Conservation (phyloP, 2,329 filamentous ascomycete species). For the Juglanconis sp. region DNA sequence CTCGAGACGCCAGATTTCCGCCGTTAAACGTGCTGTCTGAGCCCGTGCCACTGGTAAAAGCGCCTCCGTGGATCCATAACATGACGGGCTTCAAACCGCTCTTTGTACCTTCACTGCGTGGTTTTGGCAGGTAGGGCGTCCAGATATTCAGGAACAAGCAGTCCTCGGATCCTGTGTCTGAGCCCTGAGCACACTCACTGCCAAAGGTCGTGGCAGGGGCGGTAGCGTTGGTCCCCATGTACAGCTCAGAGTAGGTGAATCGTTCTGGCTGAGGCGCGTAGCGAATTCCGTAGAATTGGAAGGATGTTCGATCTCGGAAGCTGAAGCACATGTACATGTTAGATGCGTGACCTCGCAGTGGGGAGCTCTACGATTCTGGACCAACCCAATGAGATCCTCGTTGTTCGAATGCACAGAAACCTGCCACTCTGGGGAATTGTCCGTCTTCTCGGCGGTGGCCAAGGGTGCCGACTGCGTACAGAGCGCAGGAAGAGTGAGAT, state of each 20-base stretch:
- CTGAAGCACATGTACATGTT: slow-evolving; percentile 23
- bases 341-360: neutral
- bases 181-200: slow-evolving; percentile 36
- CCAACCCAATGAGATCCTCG: slow-evolving; percentile 35
- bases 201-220: slow-evolving; percentile 35
- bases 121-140: slow-evolving; percentile 37
- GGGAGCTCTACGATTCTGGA: neutral
- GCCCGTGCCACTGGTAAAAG: slow-evolving; percentile 47
- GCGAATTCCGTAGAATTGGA: slow-evolving; percentile 48
- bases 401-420: slow-evolving; percentile 36
- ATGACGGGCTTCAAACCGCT: slow-evolving; percentile 31
- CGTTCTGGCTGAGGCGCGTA: slow-evolving; percentile 42
- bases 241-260: slow-evolving; percentile 41
- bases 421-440: slow-evolving; percentile 33
- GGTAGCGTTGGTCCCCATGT: slow-evolving; percentile 30
- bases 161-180: slow-evolving; percentile 37
- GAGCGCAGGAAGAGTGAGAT: slow-evolving; percentile 31
- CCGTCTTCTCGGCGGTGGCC: slow-evolving; percentile 30
- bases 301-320: slow-evolving; percentile 44
- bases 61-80: slow-evolving; percentile 48
- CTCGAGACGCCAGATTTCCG: slow-evolving; percentile 54
- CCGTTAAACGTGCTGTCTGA: slow-evolving; percentile 43
- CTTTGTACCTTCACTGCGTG: slow-evolving; percentile 19
- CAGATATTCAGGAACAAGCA: slow-evolving; percentile 47
- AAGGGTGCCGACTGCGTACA: slow-evolving; percentile 43